A percentile compares a stretch with the other conserved stretches of the same genome.
Evolutionary conservation across 73 alveolate genomes (phyloP).

Genomic region (Tetrahymena elliotti): DNA sequence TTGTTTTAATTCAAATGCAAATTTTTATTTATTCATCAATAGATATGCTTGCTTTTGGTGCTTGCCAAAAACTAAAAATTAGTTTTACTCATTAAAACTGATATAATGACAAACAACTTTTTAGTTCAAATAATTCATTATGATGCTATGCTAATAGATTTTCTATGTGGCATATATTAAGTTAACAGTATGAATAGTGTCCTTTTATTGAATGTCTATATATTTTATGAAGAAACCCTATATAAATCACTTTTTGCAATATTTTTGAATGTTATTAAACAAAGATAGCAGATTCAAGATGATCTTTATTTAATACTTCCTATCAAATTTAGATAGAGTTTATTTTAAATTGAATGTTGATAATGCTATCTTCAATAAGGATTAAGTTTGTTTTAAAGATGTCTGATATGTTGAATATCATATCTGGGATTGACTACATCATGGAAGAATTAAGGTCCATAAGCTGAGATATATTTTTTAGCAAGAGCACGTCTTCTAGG

Average conservation of each 20-base stretch:
- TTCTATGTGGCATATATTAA: neutral
- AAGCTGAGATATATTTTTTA: neutral
- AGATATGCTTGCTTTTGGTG: neutral
- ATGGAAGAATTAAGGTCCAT: neutral
- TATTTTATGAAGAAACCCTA: neutral
- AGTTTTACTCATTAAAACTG: neutral
- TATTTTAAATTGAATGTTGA: neutral
- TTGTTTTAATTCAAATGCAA: neutral
- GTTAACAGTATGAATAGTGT: neutral
- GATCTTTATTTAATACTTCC: neutral
- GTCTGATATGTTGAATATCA: neutral
- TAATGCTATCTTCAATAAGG: neutral
- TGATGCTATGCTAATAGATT: neutral
- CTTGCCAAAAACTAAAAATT: neutral
- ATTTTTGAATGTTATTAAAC: no score
- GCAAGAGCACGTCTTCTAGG: neutral
- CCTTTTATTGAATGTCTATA: neutral
- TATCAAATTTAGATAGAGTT: neutral
- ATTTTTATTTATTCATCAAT: neutral
- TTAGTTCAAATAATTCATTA: neutral
- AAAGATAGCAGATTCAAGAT: neutral
- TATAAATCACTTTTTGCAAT: neutral
- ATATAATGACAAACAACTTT: no score
- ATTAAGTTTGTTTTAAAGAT: neutral
- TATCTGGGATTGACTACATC: neutral